Conservation (phyloP, 495 filamentous ascomycete genomes). For the Xylaria bambusicola region DNA sequence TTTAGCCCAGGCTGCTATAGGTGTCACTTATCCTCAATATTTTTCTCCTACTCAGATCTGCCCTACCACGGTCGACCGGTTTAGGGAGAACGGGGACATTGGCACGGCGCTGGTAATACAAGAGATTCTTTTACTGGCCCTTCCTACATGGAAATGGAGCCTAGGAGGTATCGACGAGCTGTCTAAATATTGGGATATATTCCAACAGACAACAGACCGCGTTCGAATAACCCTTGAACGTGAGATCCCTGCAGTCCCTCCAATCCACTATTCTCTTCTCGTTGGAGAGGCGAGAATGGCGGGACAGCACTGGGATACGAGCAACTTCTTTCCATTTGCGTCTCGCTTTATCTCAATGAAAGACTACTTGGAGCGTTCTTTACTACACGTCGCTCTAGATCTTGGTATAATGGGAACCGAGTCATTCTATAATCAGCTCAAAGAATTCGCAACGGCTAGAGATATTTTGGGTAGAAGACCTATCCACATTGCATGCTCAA, state of each 20-base stretch:
- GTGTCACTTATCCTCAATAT: background rate
- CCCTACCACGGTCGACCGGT: background rate
- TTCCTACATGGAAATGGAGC: too few relatives aligned
- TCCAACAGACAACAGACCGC: background rate
- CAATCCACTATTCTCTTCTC: background rate
- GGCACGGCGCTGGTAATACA: constrained; percentile 3
- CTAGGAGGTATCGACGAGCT: background rate
- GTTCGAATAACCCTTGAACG: background rate
- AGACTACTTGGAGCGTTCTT: background rate
- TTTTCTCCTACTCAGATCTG: background rate
- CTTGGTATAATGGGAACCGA: background rate
- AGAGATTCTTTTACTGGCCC: background rate
- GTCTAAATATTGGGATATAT: background rate
- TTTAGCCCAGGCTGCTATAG: background rate
- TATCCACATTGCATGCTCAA: constrained; percentile 6
- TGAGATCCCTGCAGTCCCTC: background rate
- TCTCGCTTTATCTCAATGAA: background rate
- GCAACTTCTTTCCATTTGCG: background rate
- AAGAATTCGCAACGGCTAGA: background rate
- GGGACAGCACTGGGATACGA: too few relatives aligned
- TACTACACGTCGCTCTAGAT: constrained; percentile 1
- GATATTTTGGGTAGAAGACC: background rate
- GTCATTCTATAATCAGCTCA: background rate
- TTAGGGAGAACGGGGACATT: background rate
- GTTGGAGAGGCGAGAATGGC: background rate